Conservation (phyloP, 2,329 filamentous ascomycete genomes). For the Neophaeococcomyces mojaviensis region DNA sequence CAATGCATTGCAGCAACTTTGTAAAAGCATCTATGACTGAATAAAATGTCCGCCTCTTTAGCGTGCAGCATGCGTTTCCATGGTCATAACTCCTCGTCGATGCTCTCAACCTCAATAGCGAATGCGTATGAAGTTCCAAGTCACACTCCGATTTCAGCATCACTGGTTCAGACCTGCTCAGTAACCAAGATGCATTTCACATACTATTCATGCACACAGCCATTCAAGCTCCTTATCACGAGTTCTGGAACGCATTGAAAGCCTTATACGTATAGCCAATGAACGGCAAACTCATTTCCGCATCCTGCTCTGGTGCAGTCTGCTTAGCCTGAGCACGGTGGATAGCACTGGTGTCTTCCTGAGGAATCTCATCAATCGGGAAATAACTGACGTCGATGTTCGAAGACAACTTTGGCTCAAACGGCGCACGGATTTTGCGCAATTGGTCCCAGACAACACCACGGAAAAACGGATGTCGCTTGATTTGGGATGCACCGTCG, state of each 20-base stretch:
- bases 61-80: no score
- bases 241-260: slow-evolving; percentile 60
- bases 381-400: slow-evolving; percentile 98
- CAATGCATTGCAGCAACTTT: no score
- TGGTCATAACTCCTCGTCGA: no score
- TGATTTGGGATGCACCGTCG: slow-evolving; percentile 83
- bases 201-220: background rate
- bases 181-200: no score
- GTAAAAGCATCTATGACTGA: no score
- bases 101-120: no score
- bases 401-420: slow-evolving; percentile 86
- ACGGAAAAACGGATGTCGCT: slow-evolving; percentile 89
- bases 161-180: background rate
- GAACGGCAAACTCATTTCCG: slow-evolving; percentile 92
- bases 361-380: slow-evolving; percentile 96
- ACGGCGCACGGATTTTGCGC: slow-evolving; percentile 86
- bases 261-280: slow-evolving; percentile 98
- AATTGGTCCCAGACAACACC: slow-evolving; percentile 92
- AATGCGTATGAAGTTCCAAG: no score
- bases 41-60: no score
- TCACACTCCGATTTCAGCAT: slow-evolving; percentile 16
- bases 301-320: slow-evolving; percentile 67
- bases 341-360: slow-evolving; percentile 84
- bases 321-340: slow-evolving; percentile 76
- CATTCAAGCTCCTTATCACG: slow-evolving; percentile 7